Evolutionary conservation across 2,329 filamentous ascomycete species (phyloP).

Genomic region (Penicillium sp.): DNA sequence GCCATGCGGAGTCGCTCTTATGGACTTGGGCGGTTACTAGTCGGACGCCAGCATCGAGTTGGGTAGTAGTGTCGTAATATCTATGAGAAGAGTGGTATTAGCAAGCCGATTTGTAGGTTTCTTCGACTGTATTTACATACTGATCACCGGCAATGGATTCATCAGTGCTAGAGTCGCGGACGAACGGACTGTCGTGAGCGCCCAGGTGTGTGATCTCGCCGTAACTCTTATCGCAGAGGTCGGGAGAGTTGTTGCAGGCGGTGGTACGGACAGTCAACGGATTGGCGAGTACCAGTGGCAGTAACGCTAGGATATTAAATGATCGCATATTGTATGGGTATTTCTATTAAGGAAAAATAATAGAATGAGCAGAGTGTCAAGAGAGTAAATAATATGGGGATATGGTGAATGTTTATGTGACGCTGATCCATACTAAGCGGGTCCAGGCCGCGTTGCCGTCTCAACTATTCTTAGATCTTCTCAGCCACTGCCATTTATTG

Average conservation of each 20-base stretch:
- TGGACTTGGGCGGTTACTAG: slow-evolving; percentile 74
- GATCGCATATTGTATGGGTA: slow-evolving; percentile 27
- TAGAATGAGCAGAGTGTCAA: not conserved
- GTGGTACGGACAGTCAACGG: slow-evolving; percentile 34
- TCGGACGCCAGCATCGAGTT: slow-evolving; percentile 70
- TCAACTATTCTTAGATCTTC: slow-evolving; percentile 30
- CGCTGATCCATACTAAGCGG: slow-evolving; percentile 12
- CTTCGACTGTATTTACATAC: slow-evolving; percentile 40
- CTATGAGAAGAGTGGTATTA: slow-evolving; percentile 16
- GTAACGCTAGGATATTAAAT: slow-evolving; percentile 29
- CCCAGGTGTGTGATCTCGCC: slow-evolving; percentile 76
- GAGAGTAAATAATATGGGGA: slow-evolving; percentile 2
- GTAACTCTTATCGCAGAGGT: slow-evolving; percentile 70
- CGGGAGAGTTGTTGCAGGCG: slow-evolving; percentile 80
- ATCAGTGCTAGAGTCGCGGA: slow-evolving; percentile 63
- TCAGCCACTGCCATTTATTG: not conserved
- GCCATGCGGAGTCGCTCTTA: slow-evolving; percentile 58
- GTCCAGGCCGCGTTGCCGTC: slow-evolving; percentile 30
- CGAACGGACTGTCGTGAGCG: slow-evolving; percentile 72
- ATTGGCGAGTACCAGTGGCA: slow-evolving; percentile 30
- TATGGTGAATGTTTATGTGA: slow-evolving; percentile 18
- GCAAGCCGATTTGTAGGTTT: not conserved
- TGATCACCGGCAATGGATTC: slow-evolving; percentile 71
- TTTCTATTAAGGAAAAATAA: not conserved
- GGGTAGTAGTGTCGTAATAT: slow-evolving; percentile 67